Conservation (phyloP, 768 basidiomycete genomes). For the Naganishia randhawae region DNA sequence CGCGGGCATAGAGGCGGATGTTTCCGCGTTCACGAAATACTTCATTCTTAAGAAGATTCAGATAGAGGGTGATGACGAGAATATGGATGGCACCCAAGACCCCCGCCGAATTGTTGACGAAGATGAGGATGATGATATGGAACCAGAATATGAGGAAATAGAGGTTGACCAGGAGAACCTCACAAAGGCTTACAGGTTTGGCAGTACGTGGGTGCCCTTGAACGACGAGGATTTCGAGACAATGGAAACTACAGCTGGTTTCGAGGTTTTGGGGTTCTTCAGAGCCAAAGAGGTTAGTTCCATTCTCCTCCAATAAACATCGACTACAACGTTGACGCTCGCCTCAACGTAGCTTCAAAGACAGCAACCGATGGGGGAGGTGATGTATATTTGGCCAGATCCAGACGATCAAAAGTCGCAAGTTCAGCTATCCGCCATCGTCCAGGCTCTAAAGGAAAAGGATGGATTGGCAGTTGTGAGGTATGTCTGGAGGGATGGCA, state of each 20-base stretch:
- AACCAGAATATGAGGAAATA: slow-evolving; percentile 50
- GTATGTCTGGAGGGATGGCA: slow-evolving; percentile 69
- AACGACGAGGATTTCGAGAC: slow-evolving; percentile 77
- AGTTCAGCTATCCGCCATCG: slow-evolving; percentile 79
- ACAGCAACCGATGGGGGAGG: slow-evolving; percentile 75
- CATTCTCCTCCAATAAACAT: neutral
- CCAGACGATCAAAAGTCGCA: slow-evolving; percentile 65
- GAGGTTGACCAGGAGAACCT: slow-evolving; percentile 50
- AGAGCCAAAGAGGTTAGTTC: slow-evolving; percentile 59
- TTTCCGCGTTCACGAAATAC: slow-evolving; percentile 41
- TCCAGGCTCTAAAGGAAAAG: slow-evolving; percentile 71
- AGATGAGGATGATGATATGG: slow-evolving; percentile 28
- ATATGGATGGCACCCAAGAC: slow-evolving; percentile 37
- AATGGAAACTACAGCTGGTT: slow-evolving; percentile 72
- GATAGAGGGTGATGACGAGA: slow-evolving; percentile 42
- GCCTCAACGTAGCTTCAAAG: slow-evolving; percentile 66
- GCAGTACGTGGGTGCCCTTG: slow-evolving; percentile 68
- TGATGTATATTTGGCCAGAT: slow-evolving; percentile 80
- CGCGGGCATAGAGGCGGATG: slow-evolving; percentile 36
- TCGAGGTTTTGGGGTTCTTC: slow-evolving; percentile 86
- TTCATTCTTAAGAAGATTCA: slow-evolving; percentile 20
- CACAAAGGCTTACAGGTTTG: slow-evolving; percentile 50
- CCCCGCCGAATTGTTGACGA: slow-evolving; percentile 28
- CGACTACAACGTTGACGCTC: neutral
- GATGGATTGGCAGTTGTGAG: slow-evolving; percentile 72